Base-by-base conservation (phyloP, 257 asterid species). In the Leonotis leonurus region DNA sequence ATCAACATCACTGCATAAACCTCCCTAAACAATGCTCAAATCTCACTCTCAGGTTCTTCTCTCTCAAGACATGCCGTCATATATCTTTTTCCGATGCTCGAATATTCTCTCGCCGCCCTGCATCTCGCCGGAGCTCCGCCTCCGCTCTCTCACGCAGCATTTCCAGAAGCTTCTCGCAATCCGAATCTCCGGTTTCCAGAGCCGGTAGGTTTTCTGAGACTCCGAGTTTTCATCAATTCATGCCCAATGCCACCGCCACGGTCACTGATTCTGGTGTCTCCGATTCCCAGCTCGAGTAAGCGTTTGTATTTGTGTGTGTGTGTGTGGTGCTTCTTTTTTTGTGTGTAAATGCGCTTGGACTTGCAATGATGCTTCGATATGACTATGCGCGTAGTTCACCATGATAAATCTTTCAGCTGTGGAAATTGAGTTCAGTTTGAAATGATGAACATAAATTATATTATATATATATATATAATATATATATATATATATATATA, bases 221-320 rank as follows among this genome's bases (percentile, higher is more conserved):
- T 14, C 78, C 83, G 8, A 72, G 73, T 67, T 84, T 87, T 49
- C 84, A 71, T 33, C 73, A 80, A 35, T 90, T 90, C 77, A 78
- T 83, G 73, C 82, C 90, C 68, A 79, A 83, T 74, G 85, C 90
- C 69, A 44, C 77, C n/a, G 35, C 79, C 18, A 24, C 82, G 32
- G 24, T 76, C 51, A 52, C 74, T 5, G 74, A 77, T 62, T 74
- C 51, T 29, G 40, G 53, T 64, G 46, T 65, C 43, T 78, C 85
- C 24, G 79, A 75, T 44, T 62, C 81, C 29, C 87, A 81, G 25
- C 35, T 69, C 7, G 85, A 83, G 96, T 85, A 81, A 70, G 92
- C 74, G 64, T 35, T 16, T 53, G 20, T n/a, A n/a, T n/a, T n/a
- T n/a, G n/a, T n/a, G n/a, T n/a, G n/a, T 24, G 37, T 20, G 13